Percentiles rank a stretch among this genome's conserved stretches.
Evolutionary conservation across 805 yeast genomes (phyloP).

Genomic region (Myxozyma kluyveri): DNA sequence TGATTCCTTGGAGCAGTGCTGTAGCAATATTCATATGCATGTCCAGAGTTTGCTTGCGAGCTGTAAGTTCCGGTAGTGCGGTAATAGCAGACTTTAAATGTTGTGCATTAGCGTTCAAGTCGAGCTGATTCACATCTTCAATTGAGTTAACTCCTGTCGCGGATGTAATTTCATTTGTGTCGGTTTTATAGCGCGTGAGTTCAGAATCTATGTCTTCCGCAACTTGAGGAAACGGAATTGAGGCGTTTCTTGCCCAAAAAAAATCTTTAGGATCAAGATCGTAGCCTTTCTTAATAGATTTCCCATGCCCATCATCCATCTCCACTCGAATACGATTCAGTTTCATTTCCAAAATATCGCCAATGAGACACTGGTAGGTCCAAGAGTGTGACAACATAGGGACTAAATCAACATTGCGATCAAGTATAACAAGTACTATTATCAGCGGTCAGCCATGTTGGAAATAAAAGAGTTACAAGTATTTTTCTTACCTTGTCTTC

Average conservation of each 20-base stretch:
- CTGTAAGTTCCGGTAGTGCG: constrained; percentile 86
- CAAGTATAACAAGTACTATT: constrained; percentile 73
- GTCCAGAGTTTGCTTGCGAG: constrained; percentile 82
- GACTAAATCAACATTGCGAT: constrained; percentile 84
- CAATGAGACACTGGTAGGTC: constrained; percentile 95
- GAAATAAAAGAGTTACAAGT: constrained; percentile 33
- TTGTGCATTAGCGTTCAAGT: constrained; percentile 38
- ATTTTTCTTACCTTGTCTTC: constrained; percentile 17
- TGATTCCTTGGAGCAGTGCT: constrained; percentile 73
- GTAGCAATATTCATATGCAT: constrained; percentile 96
- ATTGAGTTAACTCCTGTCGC: constrained; percentile 70
- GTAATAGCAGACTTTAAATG: constrained; percentile 69
- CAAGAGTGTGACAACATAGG: constrained; percentile 96
- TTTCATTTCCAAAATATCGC: constrained; percentile 80
- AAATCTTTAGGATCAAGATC: constrained; percentile 92
- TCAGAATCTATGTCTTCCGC: constrained; percentile 93
- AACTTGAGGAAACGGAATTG: constrained; percentile 96
- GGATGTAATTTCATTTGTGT: constrained; percentile 80
- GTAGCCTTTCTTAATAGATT: constrained; percentile 51
- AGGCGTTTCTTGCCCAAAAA: constrained; percentile 83
- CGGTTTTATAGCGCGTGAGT: constrained; percentile 73
- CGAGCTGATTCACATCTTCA: constrained; percentile 59
- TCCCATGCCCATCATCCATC: constrained; percentile 39
- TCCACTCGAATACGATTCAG: constrained; percentile 75
- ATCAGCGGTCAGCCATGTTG: constrained; percentile 29